Conservation (phyloP, 352 stramenopile species). For the Pythium insidiosum region DNA sequence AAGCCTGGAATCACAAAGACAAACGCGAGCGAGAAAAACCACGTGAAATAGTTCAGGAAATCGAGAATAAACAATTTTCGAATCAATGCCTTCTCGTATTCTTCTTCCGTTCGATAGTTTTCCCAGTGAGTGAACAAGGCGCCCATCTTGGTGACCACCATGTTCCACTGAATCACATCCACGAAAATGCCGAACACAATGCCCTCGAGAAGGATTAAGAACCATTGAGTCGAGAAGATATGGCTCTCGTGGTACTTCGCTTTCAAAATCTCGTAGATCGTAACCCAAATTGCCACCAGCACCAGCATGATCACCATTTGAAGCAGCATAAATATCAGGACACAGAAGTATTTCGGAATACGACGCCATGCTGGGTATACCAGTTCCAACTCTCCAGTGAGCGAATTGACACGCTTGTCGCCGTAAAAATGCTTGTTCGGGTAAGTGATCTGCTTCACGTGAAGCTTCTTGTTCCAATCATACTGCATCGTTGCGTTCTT, state of each 20-base stretch:
- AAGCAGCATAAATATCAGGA: constrained; percentile 73
- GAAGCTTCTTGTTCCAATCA: constrained; percentile 72
- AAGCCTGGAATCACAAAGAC: constrained; percentile 82
- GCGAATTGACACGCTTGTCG: constrained; percentile 51
- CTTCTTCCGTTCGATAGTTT: constrained; percentile 81
- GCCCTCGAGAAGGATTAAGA: constrained; percentile 72
- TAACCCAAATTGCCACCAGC: constrained; percentile 81
- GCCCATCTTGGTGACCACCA: constrained; percentile 84
- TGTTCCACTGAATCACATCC: constrained; percentile 86
- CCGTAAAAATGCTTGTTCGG: constrained; percentile 74
- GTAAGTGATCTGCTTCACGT: constrained; percentile 83
- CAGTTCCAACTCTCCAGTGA: constrained; percentile 62
- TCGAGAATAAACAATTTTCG: constrained; percentile 81
- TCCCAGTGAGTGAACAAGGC: constrained; percentile 83
- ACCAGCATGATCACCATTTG: constrained; percentile 84
- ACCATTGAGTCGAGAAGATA: constrained; percentile 83
- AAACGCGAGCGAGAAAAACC: constrained; percentile 88
- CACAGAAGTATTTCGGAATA: constrained; percentile 66
- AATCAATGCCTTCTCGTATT: constrained; percentile 78
- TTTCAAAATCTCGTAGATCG: constrained; percentile 85
- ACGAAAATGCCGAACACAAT: constrained; percentile 84
- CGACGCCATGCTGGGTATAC: constrained; percentile 66
- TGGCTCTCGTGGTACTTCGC: constrained; percentile 62
- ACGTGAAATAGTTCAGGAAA: constrained; percentile 90
- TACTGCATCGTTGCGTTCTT: constrained; percentile 74